Evolutionary conservation across 805 yeast genomes (phyloP).

Genomic region (Wickerhamomyces rabaulensis): DNA sequence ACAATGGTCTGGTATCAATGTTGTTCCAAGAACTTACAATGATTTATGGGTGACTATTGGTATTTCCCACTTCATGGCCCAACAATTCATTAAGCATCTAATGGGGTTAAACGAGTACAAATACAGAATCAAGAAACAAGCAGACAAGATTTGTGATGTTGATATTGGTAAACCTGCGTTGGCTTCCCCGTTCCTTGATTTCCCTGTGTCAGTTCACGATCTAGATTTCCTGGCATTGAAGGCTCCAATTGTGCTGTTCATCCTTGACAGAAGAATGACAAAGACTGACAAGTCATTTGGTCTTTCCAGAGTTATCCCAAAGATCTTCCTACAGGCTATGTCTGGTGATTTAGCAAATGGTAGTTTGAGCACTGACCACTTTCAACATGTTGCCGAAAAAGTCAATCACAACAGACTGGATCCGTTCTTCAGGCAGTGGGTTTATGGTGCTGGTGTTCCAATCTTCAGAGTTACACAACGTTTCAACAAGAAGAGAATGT

Average conservation of each 20-base stretch:
- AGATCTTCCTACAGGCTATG: constrained; percentile 89
- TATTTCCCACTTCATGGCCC: constrained; percentile 76
- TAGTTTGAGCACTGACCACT: constrained; percentile 73
- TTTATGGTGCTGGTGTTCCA: constrained; percentile 84
- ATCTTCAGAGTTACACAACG: constrained; percentile 82
- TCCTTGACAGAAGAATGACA: constrained; percentile 88
- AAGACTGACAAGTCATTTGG: constrained; percentile 95
- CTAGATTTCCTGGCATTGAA: constrained; percentile 68
- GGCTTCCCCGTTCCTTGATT: constrained; percentile 61
- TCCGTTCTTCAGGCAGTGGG: constrained; percentile 89
- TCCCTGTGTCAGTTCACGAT: constrained; percentile 60
- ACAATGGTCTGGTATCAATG: constrained; percentile 93
- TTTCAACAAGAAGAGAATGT: constrained; percentile 89
- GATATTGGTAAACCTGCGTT: constrained; percentile 81
- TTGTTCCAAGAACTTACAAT: constrained; percentile 70
- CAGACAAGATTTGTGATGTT: constrained; percentile 61
- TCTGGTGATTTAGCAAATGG: constrained; percentile 85
- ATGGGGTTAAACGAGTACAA: constrained; percentile 85
- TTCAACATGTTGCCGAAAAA: constrained; percentile 90
- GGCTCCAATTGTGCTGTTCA: constrained; percentile 79
- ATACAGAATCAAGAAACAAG: constrained; percentile 57
- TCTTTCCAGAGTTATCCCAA: constrained; percentile 83
- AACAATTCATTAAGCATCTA: constrained; percentile 58
- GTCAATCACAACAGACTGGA: constrained; percentile 85
- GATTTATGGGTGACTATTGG: constrained; percentile 92